Percentiles rank a stretch among this genome's conserved stretches.
Evolutionary conservation across 2,329 filamentous ascomycete species (phyloP).

Genomic region (Penicillium sp.): DNA sequence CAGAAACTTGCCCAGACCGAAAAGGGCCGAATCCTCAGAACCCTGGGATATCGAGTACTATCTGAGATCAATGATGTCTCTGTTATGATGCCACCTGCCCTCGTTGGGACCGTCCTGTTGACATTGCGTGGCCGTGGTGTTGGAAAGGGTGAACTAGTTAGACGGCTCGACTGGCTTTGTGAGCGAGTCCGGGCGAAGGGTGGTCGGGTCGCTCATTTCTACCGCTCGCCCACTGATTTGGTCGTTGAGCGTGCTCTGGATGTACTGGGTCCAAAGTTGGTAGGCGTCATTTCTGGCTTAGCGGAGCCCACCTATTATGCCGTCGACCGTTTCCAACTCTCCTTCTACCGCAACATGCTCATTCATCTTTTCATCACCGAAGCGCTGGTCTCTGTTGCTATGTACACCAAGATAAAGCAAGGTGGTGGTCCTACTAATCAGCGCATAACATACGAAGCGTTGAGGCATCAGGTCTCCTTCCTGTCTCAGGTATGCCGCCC

Average conservation of each 20-base stretch:
- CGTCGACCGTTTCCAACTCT: conserved; percentile 93
- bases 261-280: conserved; percentile 85
- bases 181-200: conserved; percentile 81
- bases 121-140: conserved; percentile 91
- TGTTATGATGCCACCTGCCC: conserved; percentile 95
- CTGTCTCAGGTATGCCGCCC: conserved; percentile 67
- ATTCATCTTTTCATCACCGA: conserved; percentile 97
- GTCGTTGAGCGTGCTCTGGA: conserved; percentile 90
- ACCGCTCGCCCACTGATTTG: conserved; percentile 73
- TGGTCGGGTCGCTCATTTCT: conserved; percentile 91
- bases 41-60: conserved; percentile 88
- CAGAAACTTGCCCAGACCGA: conserved; percentile 54
- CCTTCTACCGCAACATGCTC: conserved; percentile 99
- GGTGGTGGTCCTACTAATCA: conserved; percentile 85
- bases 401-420: conserved; percentile 89
- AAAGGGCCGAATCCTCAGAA: conserved; percentile 76
- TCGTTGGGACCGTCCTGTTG: conserved; percentile 91
- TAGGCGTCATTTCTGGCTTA: conserved; percentile 76
- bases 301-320: conserved; percentile 93
- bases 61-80: conserved; percentile 95
- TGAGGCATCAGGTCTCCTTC: conserved; percentile 82
- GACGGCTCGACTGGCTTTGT: conserved; percentile 88
- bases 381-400: conserved; percentile 82
- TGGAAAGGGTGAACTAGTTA: conserved; percentile 80
- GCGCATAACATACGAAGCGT: conserved; percentile 72